Base-by-base conservation (phyloP, 1,284 basidiomycete genomes). In the Inonotus obliquus region DNA sequence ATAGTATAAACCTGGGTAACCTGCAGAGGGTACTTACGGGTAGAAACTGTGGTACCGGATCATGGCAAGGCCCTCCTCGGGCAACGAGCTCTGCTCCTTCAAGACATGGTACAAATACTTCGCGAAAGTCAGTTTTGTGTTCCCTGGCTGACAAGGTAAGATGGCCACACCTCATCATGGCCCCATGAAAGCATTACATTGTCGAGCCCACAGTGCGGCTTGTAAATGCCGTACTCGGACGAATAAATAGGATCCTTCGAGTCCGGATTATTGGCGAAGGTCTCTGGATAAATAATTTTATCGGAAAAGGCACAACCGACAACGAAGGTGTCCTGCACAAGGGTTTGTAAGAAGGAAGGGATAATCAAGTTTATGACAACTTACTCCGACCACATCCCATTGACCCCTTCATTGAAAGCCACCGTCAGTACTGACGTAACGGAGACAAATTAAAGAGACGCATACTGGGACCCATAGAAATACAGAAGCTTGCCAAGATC, bases 41-140 rank as follows among this genome's bases (percentile, higher is more conserved):
- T 96, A 96, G 80, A 96, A 96, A 68, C 89, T 92, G 76, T 96
- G 94, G 74, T 92, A 96, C 29, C 94, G 86, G 70, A 96, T 93
- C 94, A 96, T 96, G 27, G 89, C 86, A 39, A 96, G 80, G 0
- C 82, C 94, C 68, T 92, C 92, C 57, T 83, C 81, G 0, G 94
- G 94, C 0, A 96, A 84, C n/a, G 81, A 81, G 68, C 83, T 84
- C 70, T 92, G 90, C 66, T 86, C 84, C 73, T 90, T 91, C 59
- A 91, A 74, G 64, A 92, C 85, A 66, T 88, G 77, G 72, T 91
- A 92, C 7, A 92, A 76, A 69, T 92, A 92, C 80, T 59, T 88
- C 91, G 5, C 6, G 44, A 9, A 21, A 48, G n/a, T 37, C 17
- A 37, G 10, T 39, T 35, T 11, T 9, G 10, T 11, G 13, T 27